These are phyloP conservation scores for Tricharina praecox DNA, from an alignment of 495 filamentous ascomycete genomes.

Conservation along the genomic window DNA sequence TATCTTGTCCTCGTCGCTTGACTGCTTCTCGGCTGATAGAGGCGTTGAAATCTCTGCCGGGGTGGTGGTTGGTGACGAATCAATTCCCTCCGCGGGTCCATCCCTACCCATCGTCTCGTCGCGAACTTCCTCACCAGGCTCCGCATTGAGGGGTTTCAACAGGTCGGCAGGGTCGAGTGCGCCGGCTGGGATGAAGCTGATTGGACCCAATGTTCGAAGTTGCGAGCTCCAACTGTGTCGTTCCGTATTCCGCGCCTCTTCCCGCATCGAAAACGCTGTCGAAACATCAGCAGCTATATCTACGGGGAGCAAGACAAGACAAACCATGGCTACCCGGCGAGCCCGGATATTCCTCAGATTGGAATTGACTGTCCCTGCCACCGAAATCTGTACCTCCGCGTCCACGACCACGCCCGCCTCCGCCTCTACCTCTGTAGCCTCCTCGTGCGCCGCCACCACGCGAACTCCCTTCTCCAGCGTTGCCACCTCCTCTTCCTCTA, in stretches of 20 bases:
- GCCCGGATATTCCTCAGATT: too few relatives aligned
- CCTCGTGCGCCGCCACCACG: too few relatives aligned
- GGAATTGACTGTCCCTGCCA: too few relatives aligned
- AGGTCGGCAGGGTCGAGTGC: slow-evolving; percentile 34
- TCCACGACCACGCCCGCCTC: too few relatives aligned
- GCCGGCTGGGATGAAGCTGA: slow-evolving; percentile 62
- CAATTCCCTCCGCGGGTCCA: not conserved
- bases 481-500: too few relatives aligned
- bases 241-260: slow-evolving; percentile 65
- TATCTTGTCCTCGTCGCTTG: slow-evolving; percentile 13
- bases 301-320: too few relatives aligned
- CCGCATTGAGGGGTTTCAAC: slow-evolving; percentile 19
- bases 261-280: slow-evolving; percentile 44
- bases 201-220: slow-evolving; percentile 25
- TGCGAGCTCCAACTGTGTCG: slow-evolving; percentile 34
- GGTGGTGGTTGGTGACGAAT: not conserved
- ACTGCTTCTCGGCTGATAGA: too few relatives aligned
- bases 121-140: slow-evolving; percentile 4
- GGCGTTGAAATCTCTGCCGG: not conserved
- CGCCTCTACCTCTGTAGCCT: too few relatives aligned
- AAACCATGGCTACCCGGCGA: too few relatives aligned
- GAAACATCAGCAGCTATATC: too few relatives aligned
- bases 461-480: too few relatives aligned
- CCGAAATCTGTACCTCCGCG: too few relatives aligned
- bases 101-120: not conserved